Conservation (phyloP, 108 stramenopile species). For the Discostella pseudostelligera region DNA sequence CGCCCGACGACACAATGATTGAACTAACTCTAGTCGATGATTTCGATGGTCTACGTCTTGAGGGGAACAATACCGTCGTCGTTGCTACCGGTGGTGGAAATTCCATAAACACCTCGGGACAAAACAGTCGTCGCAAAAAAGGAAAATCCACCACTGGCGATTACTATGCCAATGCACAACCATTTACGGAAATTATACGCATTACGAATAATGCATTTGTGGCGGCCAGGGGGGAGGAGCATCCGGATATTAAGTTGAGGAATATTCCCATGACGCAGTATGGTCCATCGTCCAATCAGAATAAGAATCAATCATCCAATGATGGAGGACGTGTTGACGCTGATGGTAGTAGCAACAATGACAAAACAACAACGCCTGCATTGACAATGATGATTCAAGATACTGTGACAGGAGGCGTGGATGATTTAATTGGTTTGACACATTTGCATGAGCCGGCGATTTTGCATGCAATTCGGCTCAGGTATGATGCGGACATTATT, state of each 20-base stretch:
- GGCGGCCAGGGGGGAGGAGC: constrained; percentile 19
- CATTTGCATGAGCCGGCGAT: constrained; percentile 59
- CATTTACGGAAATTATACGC: constrained; percentile 8
- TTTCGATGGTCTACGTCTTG: constrained; percentile 19
- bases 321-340: no score
- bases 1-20: constrained; percentile 5
- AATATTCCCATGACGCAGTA: constrained; percentile 26
- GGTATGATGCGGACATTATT: constrained; percentile 51
- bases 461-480: constrained; percentile 49
- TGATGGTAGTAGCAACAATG: no score
- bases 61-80: not conserved
- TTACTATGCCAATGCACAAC: constrained; percentile 21
- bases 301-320: not conserved
- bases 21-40: constrained; percentile 44
- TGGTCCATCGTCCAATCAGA: not conserved
- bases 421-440: constrained; percentile 54
- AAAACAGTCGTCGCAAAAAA: constrained; percentile 18
- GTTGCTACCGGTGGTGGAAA: constrained; percentile 1
- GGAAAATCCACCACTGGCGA: constrained; percentile 4
- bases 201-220: constrained; percentile 3
- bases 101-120: constrained; percentile 8
- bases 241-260: constrained; percentile 46
- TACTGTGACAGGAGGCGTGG: constrained; percentile 35
- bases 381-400: constrained; percentile 29
- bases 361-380: not conserved